Base-by-base conservation (phyloP, 768 basidiomycete species). In the Hydnomerulius pinastri region DNA sequence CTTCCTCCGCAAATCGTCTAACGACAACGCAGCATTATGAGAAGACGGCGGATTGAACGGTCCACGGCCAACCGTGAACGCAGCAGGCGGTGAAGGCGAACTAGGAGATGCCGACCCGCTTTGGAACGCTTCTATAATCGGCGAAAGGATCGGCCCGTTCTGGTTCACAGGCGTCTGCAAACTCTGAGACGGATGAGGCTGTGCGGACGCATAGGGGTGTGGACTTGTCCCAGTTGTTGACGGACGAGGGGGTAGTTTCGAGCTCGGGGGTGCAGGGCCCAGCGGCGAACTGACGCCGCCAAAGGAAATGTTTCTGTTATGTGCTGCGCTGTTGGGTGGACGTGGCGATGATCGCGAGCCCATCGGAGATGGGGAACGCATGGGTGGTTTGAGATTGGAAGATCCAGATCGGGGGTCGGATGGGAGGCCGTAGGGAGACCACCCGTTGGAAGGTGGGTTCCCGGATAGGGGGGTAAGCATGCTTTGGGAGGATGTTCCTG, bases 1-100 rank as follows among this genome's bases (percentile, higher is more conserved):
- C 66, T 90, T 92, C 48, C 86, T 78, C 40, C 89, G 78, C 46
- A 95, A 73, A 54, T 95, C 91, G 41, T 93, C 90, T 15, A 90
- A 70, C 0, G 86, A 84, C 20, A 79, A 73, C 4, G 75, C 68
- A 33, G 70, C 64, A 32, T 62, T 67, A 42, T 78, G 73, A 6
- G n/a, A n/a, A n/a, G 77, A 72, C 0, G 62, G 17, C 0, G 80
- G 74, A 42, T 74, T 73, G 60, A 84, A 86, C 0, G 85, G 80
- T 28, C 84, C 85, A 18, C 79, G 77, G 0, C 83, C 83, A 35
- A 82, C 81, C 4, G 76, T 68, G 60, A 82, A 86, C 0, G 79
- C 62, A 46, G 60, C 58, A 21, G 67, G 75, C 21, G 80, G 79
- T 1, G 79, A 82, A 6, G 83, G 76, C 2, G 82, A 60, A 43